Conservation (phyloP, 805 yeast species). For the Cyberlindnera mrakii region DNA sequence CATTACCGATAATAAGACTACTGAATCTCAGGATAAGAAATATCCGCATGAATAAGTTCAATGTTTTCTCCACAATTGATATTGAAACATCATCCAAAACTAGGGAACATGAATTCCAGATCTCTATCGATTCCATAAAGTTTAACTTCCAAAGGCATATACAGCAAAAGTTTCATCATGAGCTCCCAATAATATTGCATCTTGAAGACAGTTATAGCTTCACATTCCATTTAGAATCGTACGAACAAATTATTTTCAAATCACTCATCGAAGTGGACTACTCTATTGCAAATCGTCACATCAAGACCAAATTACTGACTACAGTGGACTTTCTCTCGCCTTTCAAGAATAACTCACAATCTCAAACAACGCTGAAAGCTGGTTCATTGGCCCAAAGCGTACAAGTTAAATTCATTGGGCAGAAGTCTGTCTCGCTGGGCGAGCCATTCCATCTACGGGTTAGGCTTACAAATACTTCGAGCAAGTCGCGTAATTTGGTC, state of each 20-base stretch:
- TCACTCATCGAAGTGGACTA: constrained; percentile 19
- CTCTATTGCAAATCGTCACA: constrained; percentile 23
- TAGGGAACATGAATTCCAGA: constrained; percentile 12
- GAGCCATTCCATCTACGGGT: constrained; percentile 56
- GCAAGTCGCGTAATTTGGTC: constrained; percentile 45
- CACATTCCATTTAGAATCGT: constrained; percentile 21
- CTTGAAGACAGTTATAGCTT: constrained; percentile 24
- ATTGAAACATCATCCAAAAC: constrained; percentile 41
- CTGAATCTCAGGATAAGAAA: constrained; percentile 41
- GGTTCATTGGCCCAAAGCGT: constrained; percentile 26
- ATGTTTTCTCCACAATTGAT: constrained; percentile 41
- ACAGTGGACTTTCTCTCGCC: constrained; percentile 13
- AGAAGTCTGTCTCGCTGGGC: constrained; percentile 54
- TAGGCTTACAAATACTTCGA: constrained; percentile 57
- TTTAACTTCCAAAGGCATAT: constrained; percentile 21
- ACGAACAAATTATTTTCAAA: constrained; percentile 18
- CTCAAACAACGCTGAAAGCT: background rate
- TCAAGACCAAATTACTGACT: constrained; percentile 15
- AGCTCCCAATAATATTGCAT: constrained; percentile 23
- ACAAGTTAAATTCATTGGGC: constrained; percentile 55
- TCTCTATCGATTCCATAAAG: constrained; percentile 9
- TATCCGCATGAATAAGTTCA: constrained; percentile 41
- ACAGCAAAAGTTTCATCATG: constrained; percentile 8
- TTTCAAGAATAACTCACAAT: background rate
- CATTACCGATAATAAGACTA: constrained; percentile 29